These are phyloP conservation scores for Solanum verrucosum DNA, from an alignment of 257 asterid species.

Conservation along the genomic window DNA sequence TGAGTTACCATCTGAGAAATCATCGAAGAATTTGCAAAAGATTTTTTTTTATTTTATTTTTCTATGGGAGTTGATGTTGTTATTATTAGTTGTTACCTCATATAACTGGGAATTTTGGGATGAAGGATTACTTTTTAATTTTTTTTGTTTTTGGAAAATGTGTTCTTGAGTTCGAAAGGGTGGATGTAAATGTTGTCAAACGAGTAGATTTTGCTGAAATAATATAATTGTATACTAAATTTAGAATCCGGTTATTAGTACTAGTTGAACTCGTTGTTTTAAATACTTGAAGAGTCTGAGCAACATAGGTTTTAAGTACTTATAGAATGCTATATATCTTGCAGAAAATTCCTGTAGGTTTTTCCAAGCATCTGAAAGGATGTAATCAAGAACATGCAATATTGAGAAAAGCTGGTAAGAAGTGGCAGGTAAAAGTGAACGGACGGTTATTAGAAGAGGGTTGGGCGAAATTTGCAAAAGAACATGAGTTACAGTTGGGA, in stretches of 20 bases:
- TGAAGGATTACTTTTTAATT: neutral
- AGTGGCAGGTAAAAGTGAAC: conserved; percentile 4
- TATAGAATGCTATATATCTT: neutral
- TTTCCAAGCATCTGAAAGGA: neutral
- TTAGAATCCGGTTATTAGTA: neutral
- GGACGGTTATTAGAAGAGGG: neutral
- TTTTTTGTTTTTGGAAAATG: neutral
- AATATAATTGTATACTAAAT: neutral
- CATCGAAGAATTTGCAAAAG: neutral
- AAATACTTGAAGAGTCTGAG: neutral
- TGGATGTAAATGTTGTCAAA: neutral
- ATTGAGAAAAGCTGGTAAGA: neutral
- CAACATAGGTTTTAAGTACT: neutral
- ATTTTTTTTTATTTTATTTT: neutral
- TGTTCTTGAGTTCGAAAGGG: neutral
- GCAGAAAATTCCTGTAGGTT: conserved; percentile 4
- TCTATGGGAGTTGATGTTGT: neutral
- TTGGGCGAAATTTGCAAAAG: conserved; percentile 2
- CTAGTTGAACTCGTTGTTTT: neutral
- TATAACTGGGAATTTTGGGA: neutral
- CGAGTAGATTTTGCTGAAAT: neutral
- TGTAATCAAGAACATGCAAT: neutral
- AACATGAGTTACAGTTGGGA: conserved; percentile 3
- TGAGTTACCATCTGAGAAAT: neutral
- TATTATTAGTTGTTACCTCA: neutral